Conservation (phyloP, 2,329 filamentous ascomycete genomes). For the Xylaria sp. region DNA sequence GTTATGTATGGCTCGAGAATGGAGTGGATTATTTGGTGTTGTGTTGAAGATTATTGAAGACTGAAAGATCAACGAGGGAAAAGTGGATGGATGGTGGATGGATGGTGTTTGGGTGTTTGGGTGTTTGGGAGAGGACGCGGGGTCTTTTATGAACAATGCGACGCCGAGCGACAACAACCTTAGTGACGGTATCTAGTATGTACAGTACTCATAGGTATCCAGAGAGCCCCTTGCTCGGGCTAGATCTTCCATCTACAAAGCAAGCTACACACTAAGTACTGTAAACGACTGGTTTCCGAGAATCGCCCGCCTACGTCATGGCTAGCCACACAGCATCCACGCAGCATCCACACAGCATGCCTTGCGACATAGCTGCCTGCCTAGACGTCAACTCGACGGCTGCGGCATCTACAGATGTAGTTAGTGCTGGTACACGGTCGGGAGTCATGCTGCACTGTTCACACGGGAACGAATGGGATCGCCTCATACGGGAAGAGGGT, state of each 20-base stretch:
- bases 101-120: too few relatives aligned
- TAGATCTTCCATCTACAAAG: too few relatives aligned
- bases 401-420: too few relatives aligned
- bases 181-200: background rate
- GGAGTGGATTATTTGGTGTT: too few relatives aligned
- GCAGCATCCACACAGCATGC: conserved; percentile 3
- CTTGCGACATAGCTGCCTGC: background rate
- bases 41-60: background rate
- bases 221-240: background rate
- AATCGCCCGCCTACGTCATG: conserved; percentile 22
- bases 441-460: background rate
- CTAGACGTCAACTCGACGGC: too few relatives aligned
- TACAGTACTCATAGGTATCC: background rate
- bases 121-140: conserved; percentile 3
- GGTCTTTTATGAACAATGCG: conserved; percentile 18
- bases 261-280: too few relatives aligned
- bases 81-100: too few relatives aligned
- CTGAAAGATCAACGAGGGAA: background rate
- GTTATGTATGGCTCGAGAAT: background rate
- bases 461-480: background rate
- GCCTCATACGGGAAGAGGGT: conserved; percentile 8
- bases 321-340: too few relatives aligned
- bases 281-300: background rate
- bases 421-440: background rate
- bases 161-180: background rate